Evolutionary conservation across 2,329 filamentous ascomycete species (phyloP), one percentile per base, ranked within the genome.

Genomic region (Colletotrichum filicis): DNA sequence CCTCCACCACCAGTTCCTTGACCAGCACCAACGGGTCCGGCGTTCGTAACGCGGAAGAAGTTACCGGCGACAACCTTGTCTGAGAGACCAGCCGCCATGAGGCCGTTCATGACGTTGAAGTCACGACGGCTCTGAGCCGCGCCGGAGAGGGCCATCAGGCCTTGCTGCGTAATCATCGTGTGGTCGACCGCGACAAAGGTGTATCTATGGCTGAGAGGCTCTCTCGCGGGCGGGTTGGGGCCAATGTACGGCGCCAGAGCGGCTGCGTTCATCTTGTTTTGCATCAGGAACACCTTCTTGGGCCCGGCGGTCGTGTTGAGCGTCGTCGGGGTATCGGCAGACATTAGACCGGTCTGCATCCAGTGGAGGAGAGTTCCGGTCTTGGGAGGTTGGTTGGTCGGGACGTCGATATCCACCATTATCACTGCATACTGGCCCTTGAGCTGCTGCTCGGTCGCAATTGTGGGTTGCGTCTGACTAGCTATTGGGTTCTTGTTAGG

Each of bases 351-450:
- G 0, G 83, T 82, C 73, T 87, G 85, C 60, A 87, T 77, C 81
- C 85, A 87, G 79, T 88, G 87, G 65, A 87, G 76, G 37, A 87
- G 80, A 2, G 87, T 87, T 5, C 85, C 82, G 1, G 74, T 75
- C 74, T 74, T 74, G 37, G 74, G 87, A 78, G 32, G 85, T 73
- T 30, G 42, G 71, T 77, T 77, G 58, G 74, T 73, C 66, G 87
- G 87, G 1, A 86, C 83, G 78, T 88, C 87, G 19, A 86, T 79
- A 74, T 88, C 86, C 32, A 88, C 75, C 59, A 77, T 78, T 28
- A 87, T 76, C 68, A 84, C 76, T 28, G 87, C 68, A 77, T 85
- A 87, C 66, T 73, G 68, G 37, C 74, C 74, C 58, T 74, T 53
- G 4, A 75, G 72, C 56, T 71, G 66, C 62, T 73, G 61, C 32